phyloP scores from a whole-genome alignment of 805 yeast genomes.

The Candida vartiovaarae region DNA sequence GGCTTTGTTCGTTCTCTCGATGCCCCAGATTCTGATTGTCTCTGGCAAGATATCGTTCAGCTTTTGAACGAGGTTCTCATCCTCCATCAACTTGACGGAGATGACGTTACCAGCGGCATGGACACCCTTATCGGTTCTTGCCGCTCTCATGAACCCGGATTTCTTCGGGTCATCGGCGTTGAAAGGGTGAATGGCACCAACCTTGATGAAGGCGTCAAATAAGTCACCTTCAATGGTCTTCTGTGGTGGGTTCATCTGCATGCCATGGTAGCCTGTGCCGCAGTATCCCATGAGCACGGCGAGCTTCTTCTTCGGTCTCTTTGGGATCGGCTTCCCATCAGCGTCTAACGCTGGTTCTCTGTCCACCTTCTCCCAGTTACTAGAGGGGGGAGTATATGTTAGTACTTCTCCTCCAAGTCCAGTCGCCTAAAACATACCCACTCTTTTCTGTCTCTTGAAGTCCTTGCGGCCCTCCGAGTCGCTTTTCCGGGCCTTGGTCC shows the following conservation, averaged over 20 bases:
- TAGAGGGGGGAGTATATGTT: constrained; percentile 2
- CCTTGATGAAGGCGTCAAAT: constrained; percentile 72
- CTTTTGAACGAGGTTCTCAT: constrained; percentile 55
- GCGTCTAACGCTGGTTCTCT: constrained; percentile 39
- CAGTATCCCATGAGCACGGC: constrained; percentile 91
- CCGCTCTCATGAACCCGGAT: constrained; percentile 80
- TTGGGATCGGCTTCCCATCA: constrained; percentile 53
- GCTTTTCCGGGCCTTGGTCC: constrained; percentile 23
- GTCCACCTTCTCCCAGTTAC: constrained; percentile 15
- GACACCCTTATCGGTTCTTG: constrained; percentile 91
- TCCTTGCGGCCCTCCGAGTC: constrained; percentile 15
- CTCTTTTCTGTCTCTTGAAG: constrained; percentile 20
- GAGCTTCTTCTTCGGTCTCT: constrained; percentile 83
- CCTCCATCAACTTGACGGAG: constrained; percentile 77
- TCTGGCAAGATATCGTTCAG: constrained; percentile 75
- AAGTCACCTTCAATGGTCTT: constrained; percentile 88
- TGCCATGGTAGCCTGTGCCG: constrained; percentile 94
- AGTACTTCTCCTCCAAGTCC: constrained; percentile 1
- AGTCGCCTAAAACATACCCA: constrained; percentile 17
- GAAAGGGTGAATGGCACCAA: constrained; percentile 84
- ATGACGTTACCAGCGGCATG: constrained; percentile 96
- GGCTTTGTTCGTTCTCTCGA: constrained; percentile 78
- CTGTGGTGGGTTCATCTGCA: constrained; percentile 87
- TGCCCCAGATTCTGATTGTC: constrained; percentile 90
- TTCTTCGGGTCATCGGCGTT: constrained; percentile 86